Conservation (phyloP, 2,329 filamentous ascomycete genomes). For the Penicillium sp. region DNA sequence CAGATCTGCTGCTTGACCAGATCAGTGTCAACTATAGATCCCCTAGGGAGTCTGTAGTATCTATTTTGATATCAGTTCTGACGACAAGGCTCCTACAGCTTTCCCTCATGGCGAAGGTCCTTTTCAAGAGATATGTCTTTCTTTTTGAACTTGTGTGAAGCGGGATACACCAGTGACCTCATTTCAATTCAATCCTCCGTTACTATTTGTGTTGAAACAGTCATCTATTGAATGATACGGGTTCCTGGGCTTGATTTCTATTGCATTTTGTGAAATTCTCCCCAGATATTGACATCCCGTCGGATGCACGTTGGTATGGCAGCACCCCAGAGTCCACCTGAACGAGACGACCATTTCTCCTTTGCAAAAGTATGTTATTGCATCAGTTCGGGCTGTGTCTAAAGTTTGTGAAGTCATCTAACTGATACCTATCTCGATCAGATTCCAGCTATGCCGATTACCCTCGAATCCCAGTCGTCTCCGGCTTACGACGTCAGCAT, state of each 20-base stretch:
- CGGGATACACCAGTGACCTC: constrained; percentile 45
- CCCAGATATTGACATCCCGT: constrained; percentile 20
- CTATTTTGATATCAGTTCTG: constrained; percentile 15
- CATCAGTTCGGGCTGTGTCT: background rate
- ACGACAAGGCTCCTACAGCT: constrained; percentile 28
- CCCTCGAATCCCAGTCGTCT: constrained; percentile 31
- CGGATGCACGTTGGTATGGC: constrained; percentile 33
- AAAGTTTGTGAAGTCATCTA: too few species aligned
- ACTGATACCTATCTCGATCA: constrained; percentile 17
- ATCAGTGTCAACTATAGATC: background rate
- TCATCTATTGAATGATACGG: constrained; percentile 27
- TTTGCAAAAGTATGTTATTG: constrained; percentile 71
- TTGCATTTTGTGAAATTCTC: constrained; percentile 23
- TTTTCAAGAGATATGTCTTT: constrained; percentile 50
- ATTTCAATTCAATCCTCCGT: constrained; percentile 38
- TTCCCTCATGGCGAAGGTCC: constrained; percentile 47
- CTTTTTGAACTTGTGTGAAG: constrained; percentile 49
- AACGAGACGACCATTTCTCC: constrained; percentile 55
- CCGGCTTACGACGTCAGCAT: constrained; percentile 32
- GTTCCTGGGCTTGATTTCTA: constrained; percentile 23
- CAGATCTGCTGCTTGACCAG: background rate
- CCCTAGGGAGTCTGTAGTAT: background rate
- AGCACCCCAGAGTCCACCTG: constrained; percentile 34
- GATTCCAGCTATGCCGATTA: constrained; percentile 50
- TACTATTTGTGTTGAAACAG: constrained; percentile 28